Evolutionary conservation across 352 stramenopile species (phyloP).

Genomic region (Phytophthora boehmeriae): DNA sequence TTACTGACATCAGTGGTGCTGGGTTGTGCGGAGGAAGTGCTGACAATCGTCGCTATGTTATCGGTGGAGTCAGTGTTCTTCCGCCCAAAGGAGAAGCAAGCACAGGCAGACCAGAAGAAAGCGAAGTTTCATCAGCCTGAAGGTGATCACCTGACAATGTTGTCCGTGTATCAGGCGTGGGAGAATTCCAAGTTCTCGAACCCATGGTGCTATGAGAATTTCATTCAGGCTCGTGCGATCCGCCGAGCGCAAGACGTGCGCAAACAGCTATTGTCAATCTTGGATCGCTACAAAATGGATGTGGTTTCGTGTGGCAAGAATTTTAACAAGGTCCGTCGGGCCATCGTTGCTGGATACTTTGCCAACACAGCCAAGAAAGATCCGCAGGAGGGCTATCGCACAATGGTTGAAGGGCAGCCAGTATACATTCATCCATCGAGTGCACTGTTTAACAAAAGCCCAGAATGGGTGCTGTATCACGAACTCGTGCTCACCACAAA

Average conservation of each 20-base stretch:
- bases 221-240: conserved; percentile 98
- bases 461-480: conserved; percentile 99
- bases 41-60: conserved; percentile 99
- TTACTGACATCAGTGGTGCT: conserved; percentile 98
- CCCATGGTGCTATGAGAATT: conserved; percentile 99
- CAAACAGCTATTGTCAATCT: conserved; percentile 99
- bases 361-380: conserved; percentile 99
- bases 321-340: conserved; percentile 97
- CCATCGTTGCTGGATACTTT: conserved; percentile 99
- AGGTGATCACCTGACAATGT: conserved; percentile 98
- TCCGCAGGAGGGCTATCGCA: conserved; percentile 98
- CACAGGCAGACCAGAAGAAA: conserved; percentile 99
- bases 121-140: conserved; percentile 99
- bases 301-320: conserved; percentile 96
- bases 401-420: conserved; percentile 97
- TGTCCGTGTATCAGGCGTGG: conserved; percentile 99
- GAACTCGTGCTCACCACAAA: conserved; percentile 95
- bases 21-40: conserved; percentile 97
- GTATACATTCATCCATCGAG: conserved; percentile 99
- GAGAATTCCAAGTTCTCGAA: conserved; percentile 97
- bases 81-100: conserved; percentile 98
- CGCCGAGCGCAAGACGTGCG: conserved; percentile 97
- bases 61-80: conserved; percentile 99
- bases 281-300: conserved; percentile 99
- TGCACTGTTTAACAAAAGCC: conserved; percentile 99